Conservation (phyloP, 768 basidiomycete genomes). For the Auriscalpium microsporum region DNA sequence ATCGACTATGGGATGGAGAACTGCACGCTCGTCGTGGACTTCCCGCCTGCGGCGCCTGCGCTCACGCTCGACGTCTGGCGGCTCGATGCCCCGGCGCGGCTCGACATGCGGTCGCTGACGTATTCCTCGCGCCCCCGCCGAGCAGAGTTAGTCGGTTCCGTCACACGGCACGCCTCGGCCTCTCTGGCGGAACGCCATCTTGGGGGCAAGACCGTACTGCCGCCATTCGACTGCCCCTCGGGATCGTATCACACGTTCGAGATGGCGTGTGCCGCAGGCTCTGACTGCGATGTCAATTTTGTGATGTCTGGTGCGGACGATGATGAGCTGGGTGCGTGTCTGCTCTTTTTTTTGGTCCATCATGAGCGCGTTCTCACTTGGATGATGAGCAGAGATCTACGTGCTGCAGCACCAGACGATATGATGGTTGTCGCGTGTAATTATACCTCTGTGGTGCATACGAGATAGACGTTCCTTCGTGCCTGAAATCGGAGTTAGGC, state of each 20-base stretch:
- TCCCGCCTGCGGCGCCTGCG: not conserved
- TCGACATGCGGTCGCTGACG: not conserved
- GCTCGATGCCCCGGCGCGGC: not conserved
- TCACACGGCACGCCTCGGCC: no score
- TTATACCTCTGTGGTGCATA: no score
- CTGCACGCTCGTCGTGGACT: not conserved
- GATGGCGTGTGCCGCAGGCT: not conserved
- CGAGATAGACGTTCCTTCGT: no score
- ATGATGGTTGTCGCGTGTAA: no score
- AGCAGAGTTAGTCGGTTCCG: not conserved
- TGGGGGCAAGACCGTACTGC: not conserved
- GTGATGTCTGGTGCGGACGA: not conserved
- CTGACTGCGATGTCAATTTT: not conserved
- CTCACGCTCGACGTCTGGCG: not conserved
- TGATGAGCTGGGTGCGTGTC: not conserved
- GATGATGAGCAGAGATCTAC: no score
- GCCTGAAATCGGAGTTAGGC: no score
- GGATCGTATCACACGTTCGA: slow-evolving; percentile 3
- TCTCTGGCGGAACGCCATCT: not conserved
- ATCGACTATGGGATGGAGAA: slow-evolving; percentile 7
- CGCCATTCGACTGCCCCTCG: not conserved
- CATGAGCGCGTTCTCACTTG: not conserved
- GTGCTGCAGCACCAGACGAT: no score
- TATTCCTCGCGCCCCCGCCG: slow-evolving; percentile 1
- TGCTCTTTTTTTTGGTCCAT: not conserved